Conservation (phyloP, 73 alveolate species). For the Paramecium octaurelia region DNA sequence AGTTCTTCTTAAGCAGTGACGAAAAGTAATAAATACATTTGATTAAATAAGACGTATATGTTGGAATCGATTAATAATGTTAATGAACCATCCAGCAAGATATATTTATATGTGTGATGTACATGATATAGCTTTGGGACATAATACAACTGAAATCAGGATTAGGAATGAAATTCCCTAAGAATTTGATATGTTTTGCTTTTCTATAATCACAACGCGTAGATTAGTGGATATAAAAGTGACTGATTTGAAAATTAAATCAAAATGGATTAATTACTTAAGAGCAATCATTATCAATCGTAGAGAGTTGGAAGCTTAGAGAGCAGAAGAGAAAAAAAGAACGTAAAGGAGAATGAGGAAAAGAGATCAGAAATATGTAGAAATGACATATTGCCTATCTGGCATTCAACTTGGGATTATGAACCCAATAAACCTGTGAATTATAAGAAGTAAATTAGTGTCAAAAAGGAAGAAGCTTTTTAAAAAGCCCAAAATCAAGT, state of each 20-base stretch:
- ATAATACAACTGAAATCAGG: conserved; percentile 63
- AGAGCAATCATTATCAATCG: conserved; percentile 55
- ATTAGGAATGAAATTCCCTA: conserved; percentile 64
- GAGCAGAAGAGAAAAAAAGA: conserved; percentile 47
- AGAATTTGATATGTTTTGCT: conserved; percentile 70
- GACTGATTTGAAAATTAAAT: conserved; percentile 59
- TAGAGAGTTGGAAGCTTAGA: conserved; percentile 36
- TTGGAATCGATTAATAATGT: conserved; percentile 52
- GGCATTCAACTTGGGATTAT: conserved; percentile 60
- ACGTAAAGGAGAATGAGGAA: conserved; percentile 39
- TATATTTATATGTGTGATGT: conserved; percentile 50
- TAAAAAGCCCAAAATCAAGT: conserved; percentile 7
- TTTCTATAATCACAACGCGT: conserved; percentile 64
- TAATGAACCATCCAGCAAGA: conserved; percentile 55
- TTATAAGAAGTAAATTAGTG: conserved; percentile 35
- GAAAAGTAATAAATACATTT: conserved; percentile 32
- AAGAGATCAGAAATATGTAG: conserved; percentile 67
- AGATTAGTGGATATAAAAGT: conserved; percentile 70
- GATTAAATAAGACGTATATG: not conserved
- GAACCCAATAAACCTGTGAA: conserved; percentile 18
- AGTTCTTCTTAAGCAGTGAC: conserved; percentile 65
- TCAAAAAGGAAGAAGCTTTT: conserved; percentile 20
- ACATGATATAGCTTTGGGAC: conserved; percentile 68
- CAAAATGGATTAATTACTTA: conserved; percentile 72
- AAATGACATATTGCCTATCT: conserved; percentile 45